Percentiles rank a stretch among this genome's conserved stretches.
Conservation (phyloP, 352 stramenopile genomes). For the Globisporangium parvum region DNA sequence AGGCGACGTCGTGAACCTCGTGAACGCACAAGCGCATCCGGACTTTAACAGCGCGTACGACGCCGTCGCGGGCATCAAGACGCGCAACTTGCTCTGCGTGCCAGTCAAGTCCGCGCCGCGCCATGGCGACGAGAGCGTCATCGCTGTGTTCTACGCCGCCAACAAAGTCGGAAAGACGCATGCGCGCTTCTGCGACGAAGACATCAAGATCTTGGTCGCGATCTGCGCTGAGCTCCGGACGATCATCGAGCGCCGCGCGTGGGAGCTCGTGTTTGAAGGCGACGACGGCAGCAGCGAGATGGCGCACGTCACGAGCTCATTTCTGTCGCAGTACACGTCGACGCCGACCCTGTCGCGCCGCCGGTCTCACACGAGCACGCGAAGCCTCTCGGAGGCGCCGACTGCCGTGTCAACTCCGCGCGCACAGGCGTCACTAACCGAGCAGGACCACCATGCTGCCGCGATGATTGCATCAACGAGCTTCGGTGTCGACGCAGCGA, state of each 20-base stretch:
- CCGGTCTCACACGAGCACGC: conserved; percentile 15
- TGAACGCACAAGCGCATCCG: conserved; percentile 43
- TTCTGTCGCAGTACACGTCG: conserved; percentile 71
- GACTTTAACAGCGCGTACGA: conserved; percentile 76
- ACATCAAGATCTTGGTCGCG: conserved; percentile 59
- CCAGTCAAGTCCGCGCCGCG: conserved; percentile 60
- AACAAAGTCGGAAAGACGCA: conserved; percentile 52
- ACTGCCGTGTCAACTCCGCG: conserved; percentile 4
- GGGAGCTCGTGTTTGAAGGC: conserved; percentile 69
- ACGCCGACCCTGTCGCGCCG: conserved; percentile 30
- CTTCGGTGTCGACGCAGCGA: conserved; percentile 16
- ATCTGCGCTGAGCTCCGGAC: conserved; percentile 60
- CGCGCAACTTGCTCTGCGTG: conserved; percentile 63
- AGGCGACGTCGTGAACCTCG: conserved; percentile 50
- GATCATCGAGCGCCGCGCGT: conserved; percentile 58
- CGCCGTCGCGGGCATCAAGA: conserved; percentile 43
- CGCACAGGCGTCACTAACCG: conserved; percentile 10
- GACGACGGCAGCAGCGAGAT: conserved; percentile 30
- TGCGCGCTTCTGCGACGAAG: conserved; percentile 47
- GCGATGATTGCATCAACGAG: conserved; percentile 30
- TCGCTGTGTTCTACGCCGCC: conserved; percentile 78
- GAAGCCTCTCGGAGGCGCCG: conserved; percentile 14
- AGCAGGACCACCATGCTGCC: conserved; percentile 22
- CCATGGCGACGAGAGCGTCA: conserved; percentile 56
- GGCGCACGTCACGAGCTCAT: conserved; percentile 50